A percentile compares a stretch with the other conserved stretches of the same genome.
phyloP scores from a whole-genome alignment of 2,329 filamentous ascomycete genomes.

The Alternaria tenuissima region DNA sequence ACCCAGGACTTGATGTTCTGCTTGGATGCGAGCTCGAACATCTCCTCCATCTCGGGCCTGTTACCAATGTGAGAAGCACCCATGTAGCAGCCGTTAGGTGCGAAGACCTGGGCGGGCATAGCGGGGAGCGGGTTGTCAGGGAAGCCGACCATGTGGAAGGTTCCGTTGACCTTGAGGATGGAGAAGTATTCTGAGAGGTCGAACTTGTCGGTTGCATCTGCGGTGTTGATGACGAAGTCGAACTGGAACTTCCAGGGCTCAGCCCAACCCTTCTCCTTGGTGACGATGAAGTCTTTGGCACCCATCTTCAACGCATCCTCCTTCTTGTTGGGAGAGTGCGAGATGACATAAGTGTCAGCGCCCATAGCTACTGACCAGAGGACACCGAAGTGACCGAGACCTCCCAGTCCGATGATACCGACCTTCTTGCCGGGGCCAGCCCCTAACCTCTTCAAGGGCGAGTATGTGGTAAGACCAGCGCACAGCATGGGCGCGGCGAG shows the following conservation, averaged over 20 bases:
- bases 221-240: conserved; percentile 79
- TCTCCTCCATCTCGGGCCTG: conserved; percentile 60
- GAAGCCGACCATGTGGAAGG: conserved; percentile 81
- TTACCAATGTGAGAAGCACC: conserved; percentile 62
- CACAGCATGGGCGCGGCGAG: conserved; percentile 83
- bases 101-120: conserved; percentile 77
- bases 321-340: conserved; percentile 67
- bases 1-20: conserved; percentile 64
- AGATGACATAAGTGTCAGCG: conserved; percentile 69
- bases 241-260: conserved; percentile 67
- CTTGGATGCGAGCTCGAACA: conserved; percentile 60
- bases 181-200: conserved; percentile 76
- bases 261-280: conserved; percentile 66
- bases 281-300: conserved; percentile 68
- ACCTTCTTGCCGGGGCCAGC: conserved; percentile 81
- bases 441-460: conserved; percentile 78
- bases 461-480: conserved; percentile 82
- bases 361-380: conserved; percentile 62
- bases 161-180: conserved; percentile 81
- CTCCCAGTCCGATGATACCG: conserved; percentile 72
- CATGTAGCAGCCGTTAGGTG: conserved; percentile 71
- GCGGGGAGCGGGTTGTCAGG: conserved; percentile 77
- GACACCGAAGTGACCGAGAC: conserved; percentile 61
- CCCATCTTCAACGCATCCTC: conserved; percentile 67
- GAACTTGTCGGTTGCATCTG: conserved; percentile 73